Evolutionary conservation across 768 basidiomycete species (phyloP), one percentile per base, ranked within the genome.

Genomic region (Filobasidium wieringae): DNA sequence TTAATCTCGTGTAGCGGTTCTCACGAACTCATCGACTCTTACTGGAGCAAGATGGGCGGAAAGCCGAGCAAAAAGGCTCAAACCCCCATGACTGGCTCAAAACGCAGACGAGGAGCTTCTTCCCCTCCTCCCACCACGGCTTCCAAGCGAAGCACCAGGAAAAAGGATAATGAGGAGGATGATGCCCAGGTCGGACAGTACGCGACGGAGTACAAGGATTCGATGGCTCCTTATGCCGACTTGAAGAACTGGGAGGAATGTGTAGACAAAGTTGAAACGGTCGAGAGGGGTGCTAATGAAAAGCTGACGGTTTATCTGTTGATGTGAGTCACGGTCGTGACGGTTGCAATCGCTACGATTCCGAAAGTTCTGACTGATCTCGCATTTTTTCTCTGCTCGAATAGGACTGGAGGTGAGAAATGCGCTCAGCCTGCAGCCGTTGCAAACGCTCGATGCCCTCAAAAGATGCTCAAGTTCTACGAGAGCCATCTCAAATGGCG

Each of bases 391-490:
- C 12, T 39, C 37, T 27, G 31, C 5, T 6, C 1, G 22, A 24
- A 3, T 51, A 72, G 71, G 71, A 62, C 45, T 26, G 66, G 64
- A 19, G 68, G 69, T 17, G 68, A 69, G 43, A 63, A 62, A 22
- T 55, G 65, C 0, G 61, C 57, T 33, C 59, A 65, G 27, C 41
- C 58, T 14, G 64, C 65, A 7, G 66, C 66, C 14, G 54, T 67
- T 15, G 69, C 61, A 3, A 66, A 70, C 57, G 55, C 39, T 22
- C 60, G 68, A 45, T 72, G 71, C 57, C 71, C 71, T 7, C 66
- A 69, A 54, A 68, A 72, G 71, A 64, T 72, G 34, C 60, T 72
- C 30, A 49, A 65, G 37, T 72, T 72, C 52, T 72, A 72, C 64
- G 71, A 72, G 40, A 55, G 61, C 12, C 71, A 72, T 57, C 66